Evolutionary conservation across 106 monocot species (phyloP), one percentile per base, ranked within the genome.

Genomic region (Platanthera guangdongensis): DNA sequence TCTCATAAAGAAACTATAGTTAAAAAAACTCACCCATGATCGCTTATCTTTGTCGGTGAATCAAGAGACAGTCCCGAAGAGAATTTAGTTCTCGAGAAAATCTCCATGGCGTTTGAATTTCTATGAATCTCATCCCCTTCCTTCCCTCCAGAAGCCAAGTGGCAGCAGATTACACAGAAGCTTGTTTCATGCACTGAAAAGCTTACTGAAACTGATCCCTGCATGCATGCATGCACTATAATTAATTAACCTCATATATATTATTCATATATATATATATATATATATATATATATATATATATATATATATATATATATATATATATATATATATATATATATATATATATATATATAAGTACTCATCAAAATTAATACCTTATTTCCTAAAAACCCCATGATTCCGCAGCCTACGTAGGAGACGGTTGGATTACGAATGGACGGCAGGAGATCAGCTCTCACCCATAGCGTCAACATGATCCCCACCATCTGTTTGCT

Each of bases 401-500:
- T 86, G 75, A 90, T 75, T 39, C 93, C 93, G 47, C 93, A 88
- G 1, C 90, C 93, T 1, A 90, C 86, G 57, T 81, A 83, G 7
- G 88, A 94, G 68, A 88, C 82, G 19, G 77, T 81, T 11, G 79
- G 75, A 64, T 83, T 82, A 10, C 76, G 80, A 25, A 94, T 57
- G 75, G 74, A 69, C 2, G 70, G 73, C 45, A 64, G 62, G 62
- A 94, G 88, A 55, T 81, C 81, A 9, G 59, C 50, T 72, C 88
- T 74, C 64, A 85, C 81, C 93, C 93, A 94, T 0, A 94, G 86
- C 1, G 83, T 81, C 39, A 88, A 50, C 1, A 86, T 51, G 57
- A 94, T 88, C 30, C 93, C 93, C 0, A 94, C 93, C 93, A 94
- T 94, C 81, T 90, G 88, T 83, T 94, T 90, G 86, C 85, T 90